Conservation (phyloP, 2,329 filamentous ascomycete genomes). For the Colletotrichum phormii region DNA sequence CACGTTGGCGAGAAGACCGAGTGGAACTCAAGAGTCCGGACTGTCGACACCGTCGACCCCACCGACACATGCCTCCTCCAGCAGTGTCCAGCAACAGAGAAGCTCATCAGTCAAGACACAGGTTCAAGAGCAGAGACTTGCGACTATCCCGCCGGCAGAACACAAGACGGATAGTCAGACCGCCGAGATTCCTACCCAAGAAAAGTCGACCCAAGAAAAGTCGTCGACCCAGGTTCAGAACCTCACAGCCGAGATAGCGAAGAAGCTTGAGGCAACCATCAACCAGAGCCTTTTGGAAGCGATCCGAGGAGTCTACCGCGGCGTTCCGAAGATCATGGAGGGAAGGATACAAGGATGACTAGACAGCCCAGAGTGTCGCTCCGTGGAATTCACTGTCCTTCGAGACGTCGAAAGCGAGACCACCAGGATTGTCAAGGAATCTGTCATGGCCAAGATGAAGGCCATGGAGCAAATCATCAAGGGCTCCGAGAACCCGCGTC, state of each 20-base stretch:
- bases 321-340: background rate
- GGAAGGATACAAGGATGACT: background rate
- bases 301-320: background rate
- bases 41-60: background rate
- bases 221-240: background rate
- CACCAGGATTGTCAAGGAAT: background rate
- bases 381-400: background rate
- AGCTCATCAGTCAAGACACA: background rate
- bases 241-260: background rate
- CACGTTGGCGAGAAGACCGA: background rate
- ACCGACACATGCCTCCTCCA: background rate
- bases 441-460: background rate
- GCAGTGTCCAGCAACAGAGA: background rate
- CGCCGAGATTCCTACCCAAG: background rate
- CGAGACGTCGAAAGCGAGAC: background rate
- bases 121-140: background rate
- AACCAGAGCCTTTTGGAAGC: background rate
- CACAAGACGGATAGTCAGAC: background rate
- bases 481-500: background rate
- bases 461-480: background rate
- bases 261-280: background rate
- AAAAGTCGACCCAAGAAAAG: background rate
- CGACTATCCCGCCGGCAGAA: background rate
- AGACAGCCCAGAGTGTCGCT: background rate
- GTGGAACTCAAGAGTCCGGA: background rate